A percentile compares a stretch with the other conserved stretches of the same genome.
phyloP scores from a whole-genome alignment of 179 eudicot species.

The Pouteria campechiana region DNA sequence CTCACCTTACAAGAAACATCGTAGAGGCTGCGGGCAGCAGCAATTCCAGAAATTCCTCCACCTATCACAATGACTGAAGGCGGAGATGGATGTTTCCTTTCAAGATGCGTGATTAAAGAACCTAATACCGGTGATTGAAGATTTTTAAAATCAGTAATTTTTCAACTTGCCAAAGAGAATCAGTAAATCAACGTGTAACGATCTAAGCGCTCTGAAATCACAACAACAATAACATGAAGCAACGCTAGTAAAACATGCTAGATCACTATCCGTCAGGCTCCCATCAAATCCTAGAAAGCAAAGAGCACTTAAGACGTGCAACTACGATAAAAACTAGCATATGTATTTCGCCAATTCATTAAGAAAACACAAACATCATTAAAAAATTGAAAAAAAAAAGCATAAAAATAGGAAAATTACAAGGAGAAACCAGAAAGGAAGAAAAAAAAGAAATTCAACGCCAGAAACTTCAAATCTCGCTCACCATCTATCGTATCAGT shows the following conservation, averaged over 20 bases:
- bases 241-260: no score
- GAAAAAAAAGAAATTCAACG: not conserved
- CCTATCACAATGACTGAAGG: constrained; percentile 90
- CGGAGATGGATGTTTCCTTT: constrained; percentile 27
- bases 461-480: not conserved
- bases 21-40: constrained; percentile 71
- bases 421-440: not conserved
- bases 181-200: no score
- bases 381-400: not conserved
- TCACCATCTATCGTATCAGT: constrained; percentile 6
- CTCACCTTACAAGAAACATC: constrained; percentile 76
- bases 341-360: no score
- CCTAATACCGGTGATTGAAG: no score
- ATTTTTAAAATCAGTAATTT: no score
- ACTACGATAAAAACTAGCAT: not conserved
- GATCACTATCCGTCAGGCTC: no score
- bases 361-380: not conserved
- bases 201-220: no score
- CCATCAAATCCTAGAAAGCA: no score
- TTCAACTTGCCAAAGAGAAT: constrained; percentile 4
- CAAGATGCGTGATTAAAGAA: constrained; percentile 24
- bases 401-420: not conserved
- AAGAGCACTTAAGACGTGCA: not conserved
- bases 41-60: constrained; percentile 91
- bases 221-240: no score